Evolutionary conservation across 2,329 filamentous ascomycete species (phyloP), one percentile per base, ranked within the genome.

Genomic region (Talaromyces sp.): DNA sequence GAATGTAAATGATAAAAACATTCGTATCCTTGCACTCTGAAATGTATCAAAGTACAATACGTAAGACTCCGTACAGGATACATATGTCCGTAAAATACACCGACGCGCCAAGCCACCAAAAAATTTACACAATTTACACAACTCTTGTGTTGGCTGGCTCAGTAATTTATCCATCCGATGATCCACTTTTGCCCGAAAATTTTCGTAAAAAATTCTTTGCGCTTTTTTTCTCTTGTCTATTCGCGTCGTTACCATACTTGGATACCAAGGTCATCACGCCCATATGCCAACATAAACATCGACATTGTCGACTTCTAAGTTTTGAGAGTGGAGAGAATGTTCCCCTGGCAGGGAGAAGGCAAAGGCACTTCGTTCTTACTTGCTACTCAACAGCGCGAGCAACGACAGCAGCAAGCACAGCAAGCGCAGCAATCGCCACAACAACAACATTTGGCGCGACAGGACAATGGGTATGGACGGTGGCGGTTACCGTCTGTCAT

Each of bases 361-460:
- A 63, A 63, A 37, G 21, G 25, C 1, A n/a, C 9, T 23, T 16
- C 39, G n/a, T 60, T 44, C 25, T 4, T 44, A n/a, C 50, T 28
- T 42, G 48, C 33, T 18, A 70, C 67, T 25, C 31, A 37, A 60
- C 58, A 60, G 14, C 60, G 42, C 14, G 37, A 71, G 23, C 1
- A 69, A 66, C 9, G 58, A 63, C 3, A 69, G 40, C 23, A 70
- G 23, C 37, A 48, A 12, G 39, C 50, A n/a, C 37, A 42, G 18
- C 48, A 28, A 28, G 28, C 28, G 6, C 28, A 39, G 58, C 58
- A 40, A 40, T 40, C 50, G 21, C 40, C 46, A 9, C 46, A 70
- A 25, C 2, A 69, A 67, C 12, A 62, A 62, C 3, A 68, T 33
- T 21, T 69, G 40, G n/a, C 70, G 33, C 48, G 18, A 31, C 39